Evolutionary conservation across 495 filamentous ascomycete species (phyloP).

Genomic region (Aspergillus wentii): DNA sequence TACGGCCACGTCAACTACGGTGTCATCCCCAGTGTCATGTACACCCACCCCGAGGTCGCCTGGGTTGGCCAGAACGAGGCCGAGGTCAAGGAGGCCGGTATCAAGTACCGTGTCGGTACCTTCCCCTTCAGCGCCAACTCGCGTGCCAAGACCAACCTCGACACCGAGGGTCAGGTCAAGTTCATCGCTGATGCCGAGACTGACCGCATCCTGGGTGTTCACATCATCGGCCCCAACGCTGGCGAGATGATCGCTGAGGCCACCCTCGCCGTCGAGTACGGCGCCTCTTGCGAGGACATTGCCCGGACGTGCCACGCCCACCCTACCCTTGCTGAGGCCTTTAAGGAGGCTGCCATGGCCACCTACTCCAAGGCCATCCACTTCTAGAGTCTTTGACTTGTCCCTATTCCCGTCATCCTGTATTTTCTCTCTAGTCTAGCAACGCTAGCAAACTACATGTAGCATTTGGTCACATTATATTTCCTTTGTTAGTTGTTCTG

Average conservation of each 20-base stretch:
- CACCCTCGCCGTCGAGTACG: conserved; percentile 92
- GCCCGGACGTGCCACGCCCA: conserved; percentile 95
- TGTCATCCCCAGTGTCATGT: conserved; percentile 98
- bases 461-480: conserved; percentile 40
- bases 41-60: conserved; percentile 96
- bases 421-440: conserved; percentile 36
- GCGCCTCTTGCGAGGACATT: conserved; percentile 91
- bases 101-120: conserved; percentile 84
- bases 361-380: conserved; percentile 96
- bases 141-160: conserved; percentile 96
- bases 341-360: conserved; percentile 99
- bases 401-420: conserved; percentile 29
- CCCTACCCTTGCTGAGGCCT: conserved; percentile 93
- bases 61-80: conserved; percentile 99
- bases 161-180: conserved; percentile 95
- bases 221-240: conserved; percentile 93
- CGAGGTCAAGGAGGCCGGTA: conserved; percentile 81
- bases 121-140: conserved; percentile 99
- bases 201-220: conserved; percentile 88
- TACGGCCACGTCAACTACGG: conserved; percentile 99
- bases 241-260: conserved; percentile 99
- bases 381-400: conserved; percentile 56
- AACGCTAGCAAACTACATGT: conserved; percentile 40
- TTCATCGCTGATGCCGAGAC: conserved; percentile 96
- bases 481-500: conserved; percentile 22